Base-by-base conservation (phyloP, 2,329 filamentous ascomycete genomes). In the Aciculosporium take region DNA sequence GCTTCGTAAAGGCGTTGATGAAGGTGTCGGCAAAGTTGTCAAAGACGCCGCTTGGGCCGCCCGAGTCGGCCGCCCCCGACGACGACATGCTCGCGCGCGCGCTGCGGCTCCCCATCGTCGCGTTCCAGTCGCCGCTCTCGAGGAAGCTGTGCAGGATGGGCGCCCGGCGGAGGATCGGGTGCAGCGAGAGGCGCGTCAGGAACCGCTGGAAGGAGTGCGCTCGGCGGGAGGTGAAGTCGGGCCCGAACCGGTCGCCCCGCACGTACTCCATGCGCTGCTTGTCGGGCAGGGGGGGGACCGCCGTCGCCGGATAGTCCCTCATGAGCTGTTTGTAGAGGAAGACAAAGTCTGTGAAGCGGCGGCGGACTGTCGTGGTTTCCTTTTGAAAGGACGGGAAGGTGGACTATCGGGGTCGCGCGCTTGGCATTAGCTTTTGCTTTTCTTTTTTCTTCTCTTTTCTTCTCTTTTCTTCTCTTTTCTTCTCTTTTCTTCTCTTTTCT, bases 241-340 rank as follows among this genome's bases (percentile, higher is more conserved):
- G 65, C 7, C 88, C 87, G 62, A 98, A 98, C 48, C 91, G 82
- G 66, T 96, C 89, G 51, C 91, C 91, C 28, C 88, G 84, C 39
- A 96, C 91, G 57, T 96, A 96, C 57, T 94, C 87, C 84, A 98
- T 94, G 64, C 93, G 93, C 69, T 96, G 89, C 71, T 96, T 98
- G 65, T 96, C 91, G 40, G 91, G 91, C 41, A 98, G 71, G 36
- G 91, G 91, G 24, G 91, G 91, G 3, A 98, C 85, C 37, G 91
- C 91, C 61, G 83, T 85, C 65, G 86, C 84, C 45, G 87, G 85
- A 54, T 86, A 96, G 59, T 95, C 88, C 57, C 79, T 80, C 48
- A 73, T 79, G 39, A 98, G 78, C 25, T 84, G 81, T 64, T 94
- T 95, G 67, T 85, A 95, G 47, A 98, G 77, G 60, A 94, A 98